Conservation (phyloP, 768 basidiomycete species). For the Pilatotrama ljubarskyi region DNA sequence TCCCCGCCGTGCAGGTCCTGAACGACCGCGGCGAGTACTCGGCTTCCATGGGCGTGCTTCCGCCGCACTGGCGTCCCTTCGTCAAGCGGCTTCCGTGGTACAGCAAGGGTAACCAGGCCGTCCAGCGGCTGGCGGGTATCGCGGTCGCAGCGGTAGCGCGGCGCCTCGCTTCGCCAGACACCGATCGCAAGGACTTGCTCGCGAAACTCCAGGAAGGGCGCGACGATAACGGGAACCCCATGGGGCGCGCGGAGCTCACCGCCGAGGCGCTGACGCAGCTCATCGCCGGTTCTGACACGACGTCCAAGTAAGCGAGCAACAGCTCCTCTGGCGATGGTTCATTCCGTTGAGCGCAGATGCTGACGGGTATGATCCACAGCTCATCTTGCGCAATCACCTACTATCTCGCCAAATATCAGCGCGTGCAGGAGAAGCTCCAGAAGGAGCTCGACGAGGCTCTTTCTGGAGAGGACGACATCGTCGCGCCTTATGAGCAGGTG, state of each 20-base stretch:
- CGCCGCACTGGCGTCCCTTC: conserved; percentile 68
- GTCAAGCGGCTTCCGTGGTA: conserved; percentile 75
- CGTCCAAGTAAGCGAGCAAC: conserved; percentile 68
- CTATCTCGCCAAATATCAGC: conserved; percentile 70
- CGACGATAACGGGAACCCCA: conserved; percentile 77
- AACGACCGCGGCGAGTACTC: conserved; percentile 88
- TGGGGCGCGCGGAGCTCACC: conserved; percentile 82
- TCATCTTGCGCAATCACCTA: conserved; percentile 90
- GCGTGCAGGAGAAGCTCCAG: conserved; percentile 69
- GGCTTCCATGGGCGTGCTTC: conserved; percentile 79
- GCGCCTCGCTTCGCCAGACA: conserved; percentile 60
- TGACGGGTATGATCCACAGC: conserved; percentile 38
- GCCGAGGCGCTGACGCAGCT: conserved; percentile 86
- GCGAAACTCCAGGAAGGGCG: conserved; percentile 77
- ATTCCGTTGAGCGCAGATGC: not conserved
- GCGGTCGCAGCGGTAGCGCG: conserved; percentile 66
- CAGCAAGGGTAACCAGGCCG: conserved; percentile 61
- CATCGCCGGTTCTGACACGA: conserved; percentile 90
- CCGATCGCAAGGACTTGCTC: conserved; percentile 76
- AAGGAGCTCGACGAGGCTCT: conserved; percentile 67
- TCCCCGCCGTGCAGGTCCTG: conserved; percentile 83
- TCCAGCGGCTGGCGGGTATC: conserved; percentile 74
- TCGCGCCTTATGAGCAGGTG: conserved; percentile 63
- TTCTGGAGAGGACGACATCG: conserved; percentile 59
- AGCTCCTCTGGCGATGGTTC: not conserved